phyloP scores from a whole-genome alignment of 1,284 basidiomycete species.

The Cutaneotrichosporon cavernicola region DNA sequence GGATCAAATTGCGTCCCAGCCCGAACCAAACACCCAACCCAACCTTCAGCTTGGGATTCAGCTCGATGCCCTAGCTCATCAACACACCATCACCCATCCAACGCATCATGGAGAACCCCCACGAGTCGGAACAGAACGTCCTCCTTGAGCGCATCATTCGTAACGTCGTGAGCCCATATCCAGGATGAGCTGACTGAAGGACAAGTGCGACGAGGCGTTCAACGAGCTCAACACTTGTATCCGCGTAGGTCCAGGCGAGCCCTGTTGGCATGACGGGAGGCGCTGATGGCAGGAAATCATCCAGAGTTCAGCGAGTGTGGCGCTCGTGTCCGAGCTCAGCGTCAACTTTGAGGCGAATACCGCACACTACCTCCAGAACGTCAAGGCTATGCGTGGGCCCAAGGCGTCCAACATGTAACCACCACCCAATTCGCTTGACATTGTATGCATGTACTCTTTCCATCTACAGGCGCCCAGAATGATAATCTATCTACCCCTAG shows the following conservation, averaged over 20 bases:
- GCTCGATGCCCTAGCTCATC: no score
- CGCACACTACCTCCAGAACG: slow-evolving; percentile 74
- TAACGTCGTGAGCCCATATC: slow-evolving; percentile 66
- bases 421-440: not conserved
- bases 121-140: slow-evolving; percentile 84
- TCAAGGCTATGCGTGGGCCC: slow-evolving; percentile 46
- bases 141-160: slow-evolving; percentile 85
- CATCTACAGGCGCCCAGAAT: no score
- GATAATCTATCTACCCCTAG: not conserved
- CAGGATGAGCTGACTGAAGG: slow-evolving; percentile 31
- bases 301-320: slow-evolving; percentile 54
- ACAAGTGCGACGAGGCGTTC: slow-evolving; percentile 53
- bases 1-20: not conserved
- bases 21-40: not conserved
- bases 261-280: no score
- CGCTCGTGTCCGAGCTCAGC: slow-evolving; percentile 71
- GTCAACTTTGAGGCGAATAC: slow-evolving; percentile 81
- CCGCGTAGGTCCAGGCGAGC: slow-evolving; percentile 31
- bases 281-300: slow-evolving; percentile 39
- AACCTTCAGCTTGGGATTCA: not conserved
- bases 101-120: slow-evolving; percentile 75
- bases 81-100: slow-evolving; percentile 9
- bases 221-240: slow-evolving; percentile 52
- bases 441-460: slow-evolving; percentile 19
- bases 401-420: slow-evolving; percentile 6